Evolutionary conservation across 768 basidiomycete genomes (phyloP), one percentile per base, ranked within the genome.

Genomic region (Hericium alpestre): DNA sequence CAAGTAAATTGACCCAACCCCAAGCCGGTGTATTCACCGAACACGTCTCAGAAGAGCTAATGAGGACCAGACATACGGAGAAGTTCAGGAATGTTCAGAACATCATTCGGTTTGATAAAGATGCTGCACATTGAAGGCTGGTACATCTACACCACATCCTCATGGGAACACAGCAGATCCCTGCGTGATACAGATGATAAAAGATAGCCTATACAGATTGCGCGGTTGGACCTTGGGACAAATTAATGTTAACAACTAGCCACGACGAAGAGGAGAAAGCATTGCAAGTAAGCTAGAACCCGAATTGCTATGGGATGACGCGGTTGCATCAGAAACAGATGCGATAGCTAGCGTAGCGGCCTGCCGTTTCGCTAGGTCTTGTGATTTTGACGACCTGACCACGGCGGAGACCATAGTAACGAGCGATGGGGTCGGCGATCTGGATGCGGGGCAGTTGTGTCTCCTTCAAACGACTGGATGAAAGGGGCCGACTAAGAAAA

Each of bases 331-430:
- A 90, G 72, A 90, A 92, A 73, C 90, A 91, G 69, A 93, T 90
- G 60, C 90, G 87, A 75, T 93, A 93, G 67, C 90, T 92, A 54
- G 90, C 87, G 65, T 93, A 94, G 58, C 91, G 83, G 53, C 95
- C 95, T 61, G 88, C 90, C 16, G 96, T 99, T 77, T 98, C 96
- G 72, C 90, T 93, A 25, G 93, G 90, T 65, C 96, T 78, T 58
- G 89, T 97, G 65, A 99, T 98, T 77, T 96, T 97, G 71, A 99
- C 96, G 50, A 99, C 96, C 70, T 95, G 92, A 25, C 95, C 94
- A 52, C 96, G 82, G 65, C 84, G 81, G 57, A 99, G 81, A 53
- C 96, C 96, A 74, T 97, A 99, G 71, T 99, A 98, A 58, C 94
- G 83, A 43, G 96, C 93, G n/a, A 99, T 95, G 10, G 96, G 96